phyloP scores from a whole-genome alignment of 306 rosid genomes.

The peach (Prunus persica) region DNA sequence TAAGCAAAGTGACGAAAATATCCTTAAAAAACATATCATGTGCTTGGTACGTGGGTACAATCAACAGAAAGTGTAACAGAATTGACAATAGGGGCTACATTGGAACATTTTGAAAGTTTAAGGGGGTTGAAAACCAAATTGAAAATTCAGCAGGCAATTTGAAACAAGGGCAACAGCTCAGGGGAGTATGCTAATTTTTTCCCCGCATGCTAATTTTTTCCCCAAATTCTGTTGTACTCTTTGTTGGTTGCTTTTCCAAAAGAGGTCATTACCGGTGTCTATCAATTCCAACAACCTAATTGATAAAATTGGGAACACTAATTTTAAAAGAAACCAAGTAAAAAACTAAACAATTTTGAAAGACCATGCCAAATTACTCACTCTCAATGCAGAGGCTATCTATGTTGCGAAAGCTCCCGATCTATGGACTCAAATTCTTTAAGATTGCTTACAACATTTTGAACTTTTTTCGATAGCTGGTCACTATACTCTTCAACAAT shows the following conservation, averaged over 20 bases:
- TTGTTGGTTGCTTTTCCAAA: not conserved
- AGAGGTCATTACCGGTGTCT: not conserved
- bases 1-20: too few relatives aligned
- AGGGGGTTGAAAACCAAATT: too few relatives aligned
- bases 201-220: too few relatives aligned
- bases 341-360: not conserved
- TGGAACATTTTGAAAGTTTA: too few relatives aligned
- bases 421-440: conserved; percentile 73
- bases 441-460: conserved; percentile 62
- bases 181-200: too few relatives aligned
- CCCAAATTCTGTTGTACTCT: not conserved
- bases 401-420: conserved; percentile 49
- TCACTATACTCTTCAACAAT: conserved; percentile 81
- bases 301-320: not conserved
- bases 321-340: not conserved
- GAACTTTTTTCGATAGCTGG: conserved; percentile 63
- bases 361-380: conserved; percentile 32
- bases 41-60: too few relatives aligned
- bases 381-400: conserved; percentile 40
- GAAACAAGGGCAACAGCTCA: too few relatives aligned
- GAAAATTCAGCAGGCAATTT: too few relatives aligned
- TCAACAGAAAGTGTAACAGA: too few relatives aligned
- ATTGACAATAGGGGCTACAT: too few relatives aligned
- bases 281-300: not conserved
- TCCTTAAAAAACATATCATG: too few relatives aligned